Evolutionary conservation across 2,329 filamentous ascomycete species (phyloP).

Genomic region (Teratosphaeria zuluensis): DNA sequence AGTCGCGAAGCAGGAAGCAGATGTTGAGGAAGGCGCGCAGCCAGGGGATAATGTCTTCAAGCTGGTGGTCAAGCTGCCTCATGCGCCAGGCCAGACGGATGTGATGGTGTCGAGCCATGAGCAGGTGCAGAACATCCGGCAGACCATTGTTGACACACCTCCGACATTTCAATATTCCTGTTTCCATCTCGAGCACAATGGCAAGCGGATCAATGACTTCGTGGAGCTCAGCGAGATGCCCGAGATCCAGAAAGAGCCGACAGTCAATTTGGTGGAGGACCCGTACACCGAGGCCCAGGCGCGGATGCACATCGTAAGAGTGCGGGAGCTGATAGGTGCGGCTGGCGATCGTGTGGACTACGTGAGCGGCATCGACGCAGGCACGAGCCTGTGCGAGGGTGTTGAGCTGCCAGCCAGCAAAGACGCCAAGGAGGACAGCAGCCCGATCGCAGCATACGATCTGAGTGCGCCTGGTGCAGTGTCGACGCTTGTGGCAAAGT

Average conservation of each 20-base stretch:
- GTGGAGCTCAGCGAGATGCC: slow-evolving; percentile 83
- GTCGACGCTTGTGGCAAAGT: slow-evolving; percentile 58
- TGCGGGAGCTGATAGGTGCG: slow-evolving; percentile 87
- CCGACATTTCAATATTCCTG: slow-evolving; percentile 94
- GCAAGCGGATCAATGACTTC: slow-evolving; percentile 88
- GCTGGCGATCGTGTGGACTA: slow-evolving; percentile 80
- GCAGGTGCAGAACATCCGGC: slow-evolving; percentile 92
- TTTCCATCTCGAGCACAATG: slow-evolving; percentile 91
- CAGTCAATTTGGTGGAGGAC: slow-evolving; percentile 77
- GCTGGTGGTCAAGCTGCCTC: slow-evolving; percentile 72
- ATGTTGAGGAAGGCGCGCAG: slow-evolving; percentile 10
- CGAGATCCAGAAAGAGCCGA: slow-evolving; percentile 65
- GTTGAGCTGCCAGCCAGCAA: slow-evolving; percentile 36
- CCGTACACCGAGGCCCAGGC: slow-evolving; percentile 98
- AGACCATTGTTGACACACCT: slow-evolving; percentile 89
- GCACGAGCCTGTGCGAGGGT: slow-evolving; percentile 76
- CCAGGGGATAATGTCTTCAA: slow-evolving; percentile 45
- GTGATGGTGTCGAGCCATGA: slow-evolving; percentile 82
- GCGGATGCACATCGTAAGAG: slow-evolving; percentile 82
- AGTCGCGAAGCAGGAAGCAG: slow-evolving; percentile 8
- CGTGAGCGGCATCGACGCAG: slow-evolving; percentile 75
- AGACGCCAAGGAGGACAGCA: slow-evolving; percentile 16
- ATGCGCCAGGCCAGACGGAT: slow-evolving; percentile 67
- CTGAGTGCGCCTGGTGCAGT: slow-evolving; percentile 61
- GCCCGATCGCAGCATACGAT: slow-evolving; percentile 61